phyloP scores from a whole-genome alignment of 169 alveolate species.

The Plasmodium coatneyi region DNA sequence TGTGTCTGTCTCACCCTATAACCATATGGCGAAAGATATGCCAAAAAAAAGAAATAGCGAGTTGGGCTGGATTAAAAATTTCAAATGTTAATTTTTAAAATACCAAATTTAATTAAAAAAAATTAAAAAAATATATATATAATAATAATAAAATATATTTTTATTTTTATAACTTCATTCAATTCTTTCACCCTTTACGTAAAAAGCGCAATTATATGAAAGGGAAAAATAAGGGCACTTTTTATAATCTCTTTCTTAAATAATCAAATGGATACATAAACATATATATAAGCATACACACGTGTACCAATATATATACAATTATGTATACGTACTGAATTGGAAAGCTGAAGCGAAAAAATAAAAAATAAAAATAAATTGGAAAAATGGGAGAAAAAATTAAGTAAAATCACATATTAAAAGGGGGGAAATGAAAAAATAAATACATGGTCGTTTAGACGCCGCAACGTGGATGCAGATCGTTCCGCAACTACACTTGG shows the following conservation, averaged over 20 bases:
- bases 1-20: background rate
- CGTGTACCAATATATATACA: constrained; percentile 10
- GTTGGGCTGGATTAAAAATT: background rate
- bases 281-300: background rate
- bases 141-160: background rate
- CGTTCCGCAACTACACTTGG: background rate
- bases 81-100: background rate
- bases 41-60: background rate
- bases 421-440: background rate
- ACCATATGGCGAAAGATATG: background rate
- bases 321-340: constrained; percentile 3
- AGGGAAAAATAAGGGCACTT: background rate
- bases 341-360: background rate
- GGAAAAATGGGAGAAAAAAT: background rate
- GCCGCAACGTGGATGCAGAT: background rate
- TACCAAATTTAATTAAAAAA: constrained; percentile 13
- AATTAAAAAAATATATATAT: background rate
- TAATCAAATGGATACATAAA: constrained; percentile 1
- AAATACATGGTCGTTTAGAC: background rate
- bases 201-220: constrained; percentile 1
- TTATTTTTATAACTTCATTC: background rate
- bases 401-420: background rate
- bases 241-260: background rate
- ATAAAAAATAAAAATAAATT: background rate
- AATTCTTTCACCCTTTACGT: constrained; percentile 5